A percentile compares a stretch with the other conserved stretches of the same genome.
Evolutionary conservation across 352 stramenopile species (phyloP).

Genomic region (Phytopythium litorale): DNA sequence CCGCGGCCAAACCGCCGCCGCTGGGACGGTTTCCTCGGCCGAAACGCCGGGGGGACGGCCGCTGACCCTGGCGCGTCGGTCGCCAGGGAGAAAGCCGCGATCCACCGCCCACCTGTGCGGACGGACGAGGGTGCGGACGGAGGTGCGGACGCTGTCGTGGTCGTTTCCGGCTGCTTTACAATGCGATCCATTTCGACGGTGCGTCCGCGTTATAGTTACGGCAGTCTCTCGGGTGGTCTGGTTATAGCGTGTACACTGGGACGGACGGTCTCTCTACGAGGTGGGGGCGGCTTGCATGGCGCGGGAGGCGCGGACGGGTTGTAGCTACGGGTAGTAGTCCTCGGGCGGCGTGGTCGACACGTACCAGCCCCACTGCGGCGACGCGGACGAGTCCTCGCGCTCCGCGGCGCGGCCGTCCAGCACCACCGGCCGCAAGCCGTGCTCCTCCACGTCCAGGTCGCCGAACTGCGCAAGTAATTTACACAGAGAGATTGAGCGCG

Average conservation of each 20-base stretch:
- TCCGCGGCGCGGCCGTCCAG: conserved; percentile 14
- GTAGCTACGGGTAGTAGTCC: conserved; percentile 48
- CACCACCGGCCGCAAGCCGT: conserved; percentile 10
- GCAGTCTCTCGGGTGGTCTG: neutral
- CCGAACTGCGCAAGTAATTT: conserved; percentile 17
- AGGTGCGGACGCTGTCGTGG: no score
- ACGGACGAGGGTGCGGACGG: neutral
- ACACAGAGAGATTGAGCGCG: conserved; percentile 6
- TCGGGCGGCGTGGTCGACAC: conserved; percentile 76
- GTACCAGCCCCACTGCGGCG: conserved; percentile 81
- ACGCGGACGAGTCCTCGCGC: conserved; percentile 38
- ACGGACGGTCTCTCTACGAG: neutral
- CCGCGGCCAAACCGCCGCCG: no score
- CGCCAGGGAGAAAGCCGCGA: neutral
- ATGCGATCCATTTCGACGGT: no score
- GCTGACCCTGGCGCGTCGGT: neutral
- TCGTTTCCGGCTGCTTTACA: no score
- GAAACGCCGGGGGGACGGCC: no score
- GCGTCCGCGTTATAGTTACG: neutral
- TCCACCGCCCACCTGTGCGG: neutral
- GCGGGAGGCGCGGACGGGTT: no score
- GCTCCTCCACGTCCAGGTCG: conserved; percentile 26
- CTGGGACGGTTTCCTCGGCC: no score
- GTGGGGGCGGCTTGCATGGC: no score
- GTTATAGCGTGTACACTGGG: neutral